These are phyloP conservation scores for Bipolaris bicolor DNA, from an alignment of 2,329 filamentous ascomycete genomes.

Conservation along the genomic window DNA sequence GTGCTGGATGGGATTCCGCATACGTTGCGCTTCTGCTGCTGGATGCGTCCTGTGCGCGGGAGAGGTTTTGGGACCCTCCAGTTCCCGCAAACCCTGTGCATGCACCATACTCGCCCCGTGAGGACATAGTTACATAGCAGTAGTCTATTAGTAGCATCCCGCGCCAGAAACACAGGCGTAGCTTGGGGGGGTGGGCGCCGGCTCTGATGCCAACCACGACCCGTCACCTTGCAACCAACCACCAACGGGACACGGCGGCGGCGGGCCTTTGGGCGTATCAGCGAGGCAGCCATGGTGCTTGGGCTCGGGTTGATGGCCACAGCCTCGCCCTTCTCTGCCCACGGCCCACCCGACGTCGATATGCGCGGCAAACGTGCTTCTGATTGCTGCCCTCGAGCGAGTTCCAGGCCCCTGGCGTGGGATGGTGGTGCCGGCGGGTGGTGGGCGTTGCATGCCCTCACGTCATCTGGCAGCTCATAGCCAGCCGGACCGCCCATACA, in stretches of 20 bases:
- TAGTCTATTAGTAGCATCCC: background rate
- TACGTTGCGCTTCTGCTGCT: conserved; percentile 16
- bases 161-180: background rate
- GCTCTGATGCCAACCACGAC: conserved; percentile 11
- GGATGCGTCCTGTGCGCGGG: conserved; percentile 11
- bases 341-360: conserved; percentile 26
- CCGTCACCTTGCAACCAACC: too few species aligned
- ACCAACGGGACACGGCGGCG: too few species aligned
- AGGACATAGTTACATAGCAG: background rate
- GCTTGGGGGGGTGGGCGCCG: background rate
- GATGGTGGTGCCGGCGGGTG: conserved; percentile 21
- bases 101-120: conserved; percentile 2
- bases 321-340: conserved; percentile 17
- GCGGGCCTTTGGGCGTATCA: too few species aligned
- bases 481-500: conserved; percentile 12
- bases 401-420: conserved; percentile 22
- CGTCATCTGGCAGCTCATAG: conserved; percentile 32
- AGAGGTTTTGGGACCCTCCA: conserved; percentile 13
- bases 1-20: conserved; percentile 14
- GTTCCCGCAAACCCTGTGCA: conserved; percentile 13
- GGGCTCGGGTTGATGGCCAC: conserved; percentile 23
- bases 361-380: conserved; percentile 59
- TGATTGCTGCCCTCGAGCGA: conserved; percentile 75
- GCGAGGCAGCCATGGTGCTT: conserved; percentile 14
- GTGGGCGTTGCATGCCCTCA: conserved; percentile 24